phyloP scores from a whole-genome alignment of 139 green algal genomes.

The Chlorokybus atmophyticus region DNA sequence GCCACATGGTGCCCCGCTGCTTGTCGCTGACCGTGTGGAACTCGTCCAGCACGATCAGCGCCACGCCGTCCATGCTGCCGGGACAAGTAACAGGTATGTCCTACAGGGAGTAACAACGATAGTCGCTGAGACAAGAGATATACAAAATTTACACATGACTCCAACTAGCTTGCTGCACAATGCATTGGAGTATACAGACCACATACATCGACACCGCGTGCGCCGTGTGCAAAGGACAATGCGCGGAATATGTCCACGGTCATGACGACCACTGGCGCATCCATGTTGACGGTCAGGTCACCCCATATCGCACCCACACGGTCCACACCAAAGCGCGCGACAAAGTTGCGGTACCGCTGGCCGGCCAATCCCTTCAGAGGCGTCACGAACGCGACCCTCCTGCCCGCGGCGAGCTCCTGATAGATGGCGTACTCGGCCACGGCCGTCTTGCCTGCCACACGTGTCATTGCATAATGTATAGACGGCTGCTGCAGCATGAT shows the following conservation, averaged over 20 bases:
- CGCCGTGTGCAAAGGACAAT: conserved; percentile 71
- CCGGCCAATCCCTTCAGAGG: conserved; percentile 63
- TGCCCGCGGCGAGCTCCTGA: not conserved
- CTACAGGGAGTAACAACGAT: too few species aligned
- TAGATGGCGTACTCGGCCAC: not conserved
- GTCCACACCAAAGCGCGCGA: conserved; percentile 28
- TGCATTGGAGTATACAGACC: too few species aligned
- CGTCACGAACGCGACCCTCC: conserved; percentile 41
- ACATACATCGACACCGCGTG: too few species aligned
- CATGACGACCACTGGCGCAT: conserved; percentile 73
- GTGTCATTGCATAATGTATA: too few species aligned
- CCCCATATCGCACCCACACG: conserved; percentile 65
- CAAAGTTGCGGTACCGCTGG: conserved; percentile 61
- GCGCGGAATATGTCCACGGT: conserved; percentile 91
- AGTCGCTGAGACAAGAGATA: too few species aligned
- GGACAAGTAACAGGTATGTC: not conserved
- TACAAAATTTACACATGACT: too few species aligned
- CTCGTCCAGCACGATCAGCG: conserved; percentile 81
- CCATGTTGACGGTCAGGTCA: conserved; percentile 65
- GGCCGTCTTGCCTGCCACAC: not conserved
- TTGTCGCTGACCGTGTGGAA: conserved; percentile 66
- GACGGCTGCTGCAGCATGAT: conserved; percentile 55
- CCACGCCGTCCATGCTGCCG: conserved; percentile 56
- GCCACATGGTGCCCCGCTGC: conserved; percentile 69
- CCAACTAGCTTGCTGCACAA: too few species aligned